phyloP scores from a whole-genome alignment of 768 basidiomycete genomes.

The Lactarius pseudohatsudake region DNA sequence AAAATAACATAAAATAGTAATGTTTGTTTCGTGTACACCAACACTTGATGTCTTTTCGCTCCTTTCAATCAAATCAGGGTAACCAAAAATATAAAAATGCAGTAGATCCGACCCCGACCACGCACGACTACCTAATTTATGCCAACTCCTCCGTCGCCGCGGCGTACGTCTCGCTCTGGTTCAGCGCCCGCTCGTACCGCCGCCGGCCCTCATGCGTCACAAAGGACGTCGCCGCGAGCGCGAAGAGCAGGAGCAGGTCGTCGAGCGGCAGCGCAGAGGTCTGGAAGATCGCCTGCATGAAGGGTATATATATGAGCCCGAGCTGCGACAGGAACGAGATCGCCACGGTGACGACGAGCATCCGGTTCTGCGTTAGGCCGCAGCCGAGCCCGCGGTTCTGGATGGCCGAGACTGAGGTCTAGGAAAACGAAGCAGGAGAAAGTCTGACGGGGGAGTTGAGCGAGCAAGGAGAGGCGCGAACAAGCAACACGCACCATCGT shows the following conservation, averaged over 20 bases:
- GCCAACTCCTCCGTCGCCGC: conserved; percentile 60
- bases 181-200: conserved; percentile 67
- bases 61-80: too few species aligned
- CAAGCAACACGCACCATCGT: conserved; percentile 63
- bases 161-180: conserved; percentile 52
- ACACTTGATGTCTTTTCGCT: too few species aligned
- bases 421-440: conserved; percentile 97
- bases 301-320: conserved; percentile 82
- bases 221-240: conserved; percentile 64
- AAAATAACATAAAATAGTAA: too few species aligned
- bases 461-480: too few species aligned
- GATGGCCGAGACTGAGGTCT: conserved; percentile 90
- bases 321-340: conserved; percentile 85
- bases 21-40: too few species aligned
- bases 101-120: neutral
- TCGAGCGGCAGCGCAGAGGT: conserved; percentile 71
- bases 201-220: conserved; percentile 75
- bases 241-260: conserved; percentile 72
- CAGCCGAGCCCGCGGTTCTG: conserved; percentile 93
- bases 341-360: conserved; percentile 86
- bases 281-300: conserved; percentile 92
- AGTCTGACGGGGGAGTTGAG: conserved; percentile 53
- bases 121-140: neutral
- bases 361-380: conserved; percentile 78
- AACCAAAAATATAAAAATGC: neutral